Evolutionary conservation across 2,329 filamentous ascomycete genomes (phyloP).

Genomic region (Phialocephala sp.): DNA sequence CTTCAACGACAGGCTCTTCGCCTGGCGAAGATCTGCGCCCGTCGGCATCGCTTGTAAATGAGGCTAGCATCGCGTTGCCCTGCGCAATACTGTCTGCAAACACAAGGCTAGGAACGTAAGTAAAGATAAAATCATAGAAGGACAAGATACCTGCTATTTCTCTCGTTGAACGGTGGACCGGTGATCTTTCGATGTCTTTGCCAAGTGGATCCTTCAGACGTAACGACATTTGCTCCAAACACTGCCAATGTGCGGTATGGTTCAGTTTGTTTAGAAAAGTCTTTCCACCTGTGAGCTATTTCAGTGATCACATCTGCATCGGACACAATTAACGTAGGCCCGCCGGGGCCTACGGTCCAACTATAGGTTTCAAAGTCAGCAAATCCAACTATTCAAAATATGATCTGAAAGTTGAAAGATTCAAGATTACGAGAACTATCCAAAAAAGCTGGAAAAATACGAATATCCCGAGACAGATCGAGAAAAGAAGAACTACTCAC

Average conservation of each 20-base stretch:
- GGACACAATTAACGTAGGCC: conserved; percentile 18
- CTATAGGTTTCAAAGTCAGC: conserved; percentile 9
- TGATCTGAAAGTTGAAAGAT: neutral
- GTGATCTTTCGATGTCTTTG: conserved; percentile 74
- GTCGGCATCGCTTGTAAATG: conserved; percentile 33
- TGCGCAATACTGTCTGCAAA: conserved; percentile 45
- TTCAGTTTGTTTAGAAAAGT: conserved; percentile 29
- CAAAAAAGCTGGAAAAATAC: neutral
- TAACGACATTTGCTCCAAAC: conserved; percentile 70
- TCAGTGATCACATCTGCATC: conserved; percentile 28
- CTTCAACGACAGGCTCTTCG: conserved; percentile 29
- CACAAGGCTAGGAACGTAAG: conserved; percentile 42
- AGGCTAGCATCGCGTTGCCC: conserved; percentile 42
- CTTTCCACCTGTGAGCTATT: conserved; percentile 28
- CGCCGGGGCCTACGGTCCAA: conserved; percentile 26
- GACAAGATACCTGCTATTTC: conserved; percentile 51
- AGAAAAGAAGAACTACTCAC: neutral
- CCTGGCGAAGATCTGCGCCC: conserved; percentile 19
- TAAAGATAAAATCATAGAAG: neutral
- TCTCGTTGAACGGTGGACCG: conserved; percentile 75
- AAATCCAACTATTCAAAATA: neutral
- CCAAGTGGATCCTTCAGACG: conserved; percentile 71
- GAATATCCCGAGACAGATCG: neutral
- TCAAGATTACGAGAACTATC: neutral
- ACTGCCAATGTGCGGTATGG: conserved; percentile 37